Evolutionary conservation across 1,284 basidiomycete species (phyloP).

Genomic region (Schizophyllum commune): DNA sequence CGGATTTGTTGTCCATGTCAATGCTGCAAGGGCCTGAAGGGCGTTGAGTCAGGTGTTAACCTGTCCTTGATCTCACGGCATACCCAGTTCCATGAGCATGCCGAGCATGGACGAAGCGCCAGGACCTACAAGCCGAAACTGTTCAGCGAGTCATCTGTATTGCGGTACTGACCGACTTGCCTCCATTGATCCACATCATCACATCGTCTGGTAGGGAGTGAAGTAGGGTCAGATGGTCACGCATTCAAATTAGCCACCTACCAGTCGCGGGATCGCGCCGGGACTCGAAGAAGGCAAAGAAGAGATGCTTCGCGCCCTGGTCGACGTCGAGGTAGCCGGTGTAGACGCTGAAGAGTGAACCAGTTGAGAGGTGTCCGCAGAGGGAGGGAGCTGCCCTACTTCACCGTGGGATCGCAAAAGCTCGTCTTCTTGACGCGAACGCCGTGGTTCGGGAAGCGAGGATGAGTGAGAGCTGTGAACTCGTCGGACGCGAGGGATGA

Average conservation of each 20-base stretch:
- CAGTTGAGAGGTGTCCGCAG: too few relatives aligned
- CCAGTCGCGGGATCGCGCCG: conserved; percentile 54
- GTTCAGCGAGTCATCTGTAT: background rate
- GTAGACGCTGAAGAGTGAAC: conserved; percentile 33
- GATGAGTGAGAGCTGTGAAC: conserved; percentile 38
- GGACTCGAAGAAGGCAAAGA: conserved; percentile 86
- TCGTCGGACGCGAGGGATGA: conserved; percentile 26
- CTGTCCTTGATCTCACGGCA: background rate
- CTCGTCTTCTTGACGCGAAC: conserved; percentile 54
- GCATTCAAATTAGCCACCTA: conserved; percentile 9
- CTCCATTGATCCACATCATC: conserved; percentile 69
- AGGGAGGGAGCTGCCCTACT: conserved; percentile 24
- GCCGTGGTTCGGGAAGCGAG: conserved; percentile 40
- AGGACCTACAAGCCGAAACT: conserved; percentile 33
- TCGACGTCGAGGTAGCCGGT: conserved; percentile 60
- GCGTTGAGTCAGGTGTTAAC: background rate
- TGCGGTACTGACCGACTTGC: conserved; percentile 19
- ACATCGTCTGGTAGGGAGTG: conserved; percentile 42
- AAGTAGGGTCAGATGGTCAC: background rate
- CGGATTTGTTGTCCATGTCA: conserved; percentile 37
- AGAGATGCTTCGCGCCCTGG: conserved; percentile 39
- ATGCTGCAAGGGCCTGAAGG: conserved; percentile 48
- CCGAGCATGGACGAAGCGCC: conserved; percentile 60
- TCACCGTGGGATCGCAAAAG: conserved; percentile 62
- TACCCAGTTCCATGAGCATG: conserved; percentile 62